Evolutionary conservation across 2,329 filamentous ascomycete genomes (phyloP).

Genomic region (Colletotrichum salicis): DNA sequence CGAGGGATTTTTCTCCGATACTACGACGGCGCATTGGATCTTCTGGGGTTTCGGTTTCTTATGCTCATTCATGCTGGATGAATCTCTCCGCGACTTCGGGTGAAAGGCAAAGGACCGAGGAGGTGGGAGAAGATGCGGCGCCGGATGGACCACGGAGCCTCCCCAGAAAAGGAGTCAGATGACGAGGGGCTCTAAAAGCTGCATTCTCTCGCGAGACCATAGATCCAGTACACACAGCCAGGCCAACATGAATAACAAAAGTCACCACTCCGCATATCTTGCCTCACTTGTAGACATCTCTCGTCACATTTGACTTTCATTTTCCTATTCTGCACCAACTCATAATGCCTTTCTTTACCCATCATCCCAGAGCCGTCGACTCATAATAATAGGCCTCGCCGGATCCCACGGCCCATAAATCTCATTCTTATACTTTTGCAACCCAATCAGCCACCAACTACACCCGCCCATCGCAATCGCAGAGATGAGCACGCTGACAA

Average conservation of each 20-base stretch:
- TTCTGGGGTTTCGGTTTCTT: too few species aligned
- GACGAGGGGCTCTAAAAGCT: neutral
- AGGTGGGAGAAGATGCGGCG: neutral
- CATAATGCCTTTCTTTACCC: neutral
- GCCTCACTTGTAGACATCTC: neutral
- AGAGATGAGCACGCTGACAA: conserved; percentile 79
- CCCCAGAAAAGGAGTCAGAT: neutral
- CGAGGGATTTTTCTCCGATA: too few species aligned
- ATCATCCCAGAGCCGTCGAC: conserved; percentile 67
- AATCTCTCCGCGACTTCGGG: neutral
- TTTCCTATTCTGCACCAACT: neutral
- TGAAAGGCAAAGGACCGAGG: neutral
- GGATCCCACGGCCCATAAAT: conserved; percentile 98
- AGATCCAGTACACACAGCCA: neutral
- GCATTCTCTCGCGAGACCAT: neutral
- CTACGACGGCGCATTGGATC: too few species aligned
- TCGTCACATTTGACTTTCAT: neutral
- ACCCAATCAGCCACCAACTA: conserved; percentile 96
- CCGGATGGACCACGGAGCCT: neutral
- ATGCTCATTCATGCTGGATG: neutral
- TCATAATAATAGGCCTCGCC: conserved; percentile 85
- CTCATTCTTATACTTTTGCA: conserved; percentile 99
- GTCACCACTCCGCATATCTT: neutral
- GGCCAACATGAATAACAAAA: neutral
- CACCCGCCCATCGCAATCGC: conserved; percentile 88